Evolutionary conservation across 441 rosid genomes (phyloP), one percentile per base, ranked within the genome.

Genomic region (Corymbia calophylla): DNA sequence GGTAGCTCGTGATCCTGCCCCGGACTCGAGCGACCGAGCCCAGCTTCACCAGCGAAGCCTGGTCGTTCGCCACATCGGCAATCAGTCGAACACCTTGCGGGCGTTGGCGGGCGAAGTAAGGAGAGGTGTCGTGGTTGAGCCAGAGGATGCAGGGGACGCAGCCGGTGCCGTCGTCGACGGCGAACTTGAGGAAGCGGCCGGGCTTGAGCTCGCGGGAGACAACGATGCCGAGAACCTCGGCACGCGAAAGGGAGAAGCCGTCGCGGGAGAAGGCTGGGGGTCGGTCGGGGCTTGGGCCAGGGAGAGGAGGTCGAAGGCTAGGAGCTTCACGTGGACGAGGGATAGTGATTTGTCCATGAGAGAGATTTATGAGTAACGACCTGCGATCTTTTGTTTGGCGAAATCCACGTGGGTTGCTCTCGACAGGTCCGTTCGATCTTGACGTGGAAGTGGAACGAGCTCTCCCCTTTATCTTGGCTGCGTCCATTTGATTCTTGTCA

Each of bases 81-180:
- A 96, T 91, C 68, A 95, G 81, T 87, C 92, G 93, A 91, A 95
- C 93, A 88, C 91, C 93, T 53, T 90, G 53, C 3, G 96, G 94
- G 32, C 39, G 48, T 2, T 92, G 93, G 56, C 93, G 92, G 5
- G 94, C 91, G 93, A 92, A 94, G 92, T 93, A 95, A 29, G 93
- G 93, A 82, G 98, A 95, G 27, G 91, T 88, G 88, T 91, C 91
- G 1, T 95, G 98, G 95, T 98, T 98, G 87, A 97, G 98, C 98
- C 98, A 96, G 91, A 98, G 92, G 89, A 98, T 3, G 93, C 99
- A 97, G 87, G 92, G 89, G 91, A 95, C 66, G 90, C 92, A 93
- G 47, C 95, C 95, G 29, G 99, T 97, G 88, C 98, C 95, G 87
- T 96, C 98, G 86, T 96, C 98, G 90, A 98, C 73, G 0, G 88